Percentiles rank a stretch among this genome's conserved stretches.
Evolutionary conservation across 1,284 basidiomycete species (phyloP).

Genomic region (Singerocomus rubriflavus): DNA sequence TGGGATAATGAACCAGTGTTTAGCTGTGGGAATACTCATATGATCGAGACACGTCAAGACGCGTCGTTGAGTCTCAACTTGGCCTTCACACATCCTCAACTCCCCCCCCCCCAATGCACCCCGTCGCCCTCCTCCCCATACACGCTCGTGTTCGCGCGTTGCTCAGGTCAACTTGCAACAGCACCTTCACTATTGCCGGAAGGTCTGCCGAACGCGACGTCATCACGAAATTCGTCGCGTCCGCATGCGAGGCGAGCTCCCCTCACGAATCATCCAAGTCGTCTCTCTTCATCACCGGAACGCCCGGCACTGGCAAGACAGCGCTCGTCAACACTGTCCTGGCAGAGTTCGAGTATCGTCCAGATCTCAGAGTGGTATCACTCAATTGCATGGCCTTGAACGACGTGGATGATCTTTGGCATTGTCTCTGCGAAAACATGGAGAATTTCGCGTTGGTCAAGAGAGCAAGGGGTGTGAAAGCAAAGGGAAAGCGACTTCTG

Average conservation of each 20-base stretch:
- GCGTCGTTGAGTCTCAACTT: slow-evolving; percentile 7
- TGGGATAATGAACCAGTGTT: no score
- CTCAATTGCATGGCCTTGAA: slow-evolving; percentile 79
- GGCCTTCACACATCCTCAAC: slow-evolving; percentile 45
- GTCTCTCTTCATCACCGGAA: slow-evolving; percentile 72
- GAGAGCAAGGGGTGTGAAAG: slow-evolving; percentile 39
- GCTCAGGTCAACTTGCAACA: slow-evolving; percentile 66
- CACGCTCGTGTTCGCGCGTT: slow-evolving; percentile 64
- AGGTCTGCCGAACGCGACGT: slow-evolving; percentile 57
- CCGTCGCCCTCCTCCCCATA: slow-evolving; percentile 49
- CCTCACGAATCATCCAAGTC: slow-evolving; percentile 32
- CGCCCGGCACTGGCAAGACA: slow-evolving; percentile 81
- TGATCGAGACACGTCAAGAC: slow-evolving; percentile 24
- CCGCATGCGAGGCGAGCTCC: slow-evolving; percentile 35
- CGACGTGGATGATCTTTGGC: slow-evolving; percentile 66
- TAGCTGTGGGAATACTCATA: slow-evolving; percentile 9
- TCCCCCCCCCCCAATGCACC: slow-evolving; percentile 53
- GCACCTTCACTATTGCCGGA: slow-evolving; percentile 51
- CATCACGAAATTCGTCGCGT: slow-evolving; percentile 56
- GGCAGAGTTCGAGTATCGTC: slow-evolving; percentile 35
- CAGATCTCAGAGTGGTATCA: slow-evolving; percentile 46
- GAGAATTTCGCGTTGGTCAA: slow-evolving; percentile 34
- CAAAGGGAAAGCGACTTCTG: slow-evolving; percentile 41
- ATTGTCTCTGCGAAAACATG: slow-evolving; percentile 59
- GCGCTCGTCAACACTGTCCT: slow-evolving; percentile 70